phyloP scores from a whole-genome alignment of 345 rosid genomes.

The Carallia pectinifolia region DNA sequence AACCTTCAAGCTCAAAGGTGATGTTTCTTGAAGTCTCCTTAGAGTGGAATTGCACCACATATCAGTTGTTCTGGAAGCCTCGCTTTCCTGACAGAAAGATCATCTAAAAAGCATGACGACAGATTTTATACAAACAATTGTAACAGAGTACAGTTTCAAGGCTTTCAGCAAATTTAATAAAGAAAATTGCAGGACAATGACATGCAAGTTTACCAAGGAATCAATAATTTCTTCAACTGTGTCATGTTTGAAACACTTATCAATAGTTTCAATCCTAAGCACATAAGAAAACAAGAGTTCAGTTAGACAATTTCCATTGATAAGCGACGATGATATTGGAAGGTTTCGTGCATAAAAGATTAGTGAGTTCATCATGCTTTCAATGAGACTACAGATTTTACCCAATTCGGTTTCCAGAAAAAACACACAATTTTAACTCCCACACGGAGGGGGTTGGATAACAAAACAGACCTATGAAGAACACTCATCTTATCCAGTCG shows the following conservation, averaged over 20 bases:
- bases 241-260: conserved; percentile 73
- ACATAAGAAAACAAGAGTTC: conserved; percentile 11
- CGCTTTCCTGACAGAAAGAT: conserved; percentile 47
- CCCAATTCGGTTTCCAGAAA: neutral
- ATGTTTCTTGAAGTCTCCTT: conserved; percentile 65
- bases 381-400: neutral
- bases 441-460: neutral
- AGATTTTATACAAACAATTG: neutral
- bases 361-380: neutral
- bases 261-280: conserved; percentile 61
- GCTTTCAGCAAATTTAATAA: too few species aligned
- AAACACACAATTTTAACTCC: neutral
- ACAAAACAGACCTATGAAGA: conserved; percentile 57
- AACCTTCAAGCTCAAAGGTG: conserved; percentile 91
- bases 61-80: conserved; percentile 56
- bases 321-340: neutral
- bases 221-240: conserved; percentile 87
- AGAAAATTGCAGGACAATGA: neutral
- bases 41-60: conserved; percentile 64
- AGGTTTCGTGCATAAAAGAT: neutral
- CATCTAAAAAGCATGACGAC: conserved; percentile 14
- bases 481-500: conserved; percentile 68
- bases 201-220: conserved; percentile 55
- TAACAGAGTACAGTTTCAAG: neutral
- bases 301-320: neutral